These are phyloP conservation scores for Xylaria polymorpha DNA, from an alignment of 2,329 filamentous ascomycete genomes.

Conservation along the genomic window DNA sequence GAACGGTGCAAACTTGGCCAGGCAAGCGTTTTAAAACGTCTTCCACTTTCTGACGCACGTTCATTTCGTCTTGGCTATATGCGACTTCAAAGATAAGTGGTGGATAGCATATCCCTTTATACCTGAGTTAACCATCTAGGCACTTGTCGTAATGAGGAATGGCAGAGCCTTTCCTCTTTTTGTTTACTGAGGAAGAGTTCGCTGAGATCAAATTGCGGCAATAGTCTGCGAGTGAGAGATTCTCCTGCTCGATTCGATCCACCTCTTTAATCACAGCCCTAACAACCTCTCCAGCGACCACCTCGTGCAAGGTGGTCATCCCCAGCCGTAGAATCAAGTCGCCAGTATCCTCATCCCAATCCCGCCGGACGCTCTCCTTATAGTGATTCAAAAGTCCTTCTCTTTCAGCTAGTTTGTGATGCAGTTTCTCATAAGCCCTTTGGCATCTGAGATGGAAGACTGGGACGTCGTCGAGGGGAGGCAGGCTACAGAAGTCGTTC, in stretches of 20 bases:
- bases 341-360: constrained; percentile 8
- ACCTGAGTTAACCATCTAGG: background rate
- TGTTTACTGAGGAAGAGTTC: background rate
- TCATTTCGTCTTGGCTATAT: constrained; percentile 11
- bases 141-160: background rate
- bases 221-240: background rate
- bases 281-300: background rate
- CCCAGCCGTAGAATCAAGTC: constrained; percentile 1
- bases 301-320: background rate
- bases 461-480: too few species aligned
- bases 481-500: too few species aligned
- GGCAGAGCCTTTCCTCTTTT: constrained; percentile 1
- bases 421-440: too few species aligned
- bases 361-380: constrained; percentile 1
- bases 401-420: constrained; percentile 43
- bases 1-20: constrained; percentile 7
- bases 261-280: constrained; percentile 4
- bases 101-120: background rate
- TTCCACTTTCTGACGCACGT: background rate
- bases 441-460: too few species aligned
- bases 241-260: background rate
- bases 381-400: constrained; percentile 24
- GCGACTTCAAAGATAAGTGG: constrained; percentile 5
- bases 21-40: background rate
- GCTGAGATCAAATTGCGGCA: constrained; percentile 2